Conservation (phyloP, 768 basidiomycete species). For the Lentinula edodes region DNA sequence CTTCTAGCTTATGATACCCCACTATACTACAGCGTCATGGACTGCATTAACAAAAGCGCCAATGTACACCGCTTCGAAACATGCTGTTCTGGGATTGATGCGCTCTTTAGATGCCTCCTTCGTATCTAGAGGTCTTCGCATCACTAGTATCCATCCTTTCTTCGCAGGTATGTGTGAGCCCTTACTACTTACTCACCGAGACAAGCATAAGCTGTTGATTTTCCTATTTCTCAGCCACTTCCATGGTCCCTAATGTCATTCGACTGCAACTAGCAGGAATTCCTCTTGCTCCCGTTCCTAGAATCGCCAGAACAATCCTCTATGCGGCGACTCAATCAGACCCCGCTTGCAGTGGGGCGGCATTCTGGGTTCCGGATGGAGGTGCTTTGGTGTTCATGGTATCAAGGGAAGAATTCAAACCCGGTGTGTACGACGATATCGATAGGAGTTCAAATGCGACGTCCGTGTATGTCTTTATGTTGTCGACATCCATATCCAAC, state of each 20-base stretch:
- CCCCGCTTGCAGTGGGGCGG: conserved; percentile 16
- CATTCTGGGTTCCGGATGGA: neutral
- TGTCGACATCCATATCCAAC: neutral
- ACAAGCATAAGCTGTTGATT: too few relatives aligned
- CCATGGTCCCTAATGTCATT: conserved; percentile 15
- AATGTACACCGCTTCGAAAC: conserved; percentile 27
- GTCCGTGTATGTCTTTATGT: conserved; percentile 1
- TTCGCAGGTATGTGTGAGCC: conserved; percentile 18
- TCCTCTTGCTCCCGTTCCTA: conserved; percentile 21
- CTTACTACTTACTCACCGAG: too few relatives aligned
- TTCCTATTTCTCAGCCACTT: conserved; percentile 14
- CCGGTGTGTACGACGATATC: conserved; percentile 25
- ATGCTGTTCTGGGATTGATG: conserved; percentile 26
- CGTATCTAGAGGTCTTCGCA: conserved; percentile 13
- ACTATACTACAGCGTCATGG: conserved; percentile 21
- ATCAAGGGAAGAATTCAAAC: conserved; percentile 15
- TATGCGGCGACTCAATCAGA: conserved; percentile 21
- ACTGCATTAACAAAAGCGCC: conserved; percentile 18
- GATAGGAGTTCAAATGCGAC: conserved; percentile 9
- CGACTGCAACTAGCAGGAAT: conserved; percentile 19
- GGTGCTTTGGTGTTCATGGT: conserved; percentile 22
- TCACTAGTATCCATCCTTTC: conserved; percentile 23
- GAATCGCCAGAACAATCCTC: conserved; percentile 26
- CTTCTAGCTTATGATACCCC: neutral
- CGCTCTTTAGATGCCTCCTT: conserved; percentile 18